Evolutionary conservation across 768 basidiomycete species (phyloP).

Genomic region (Hortiboletus flavorubellus): DNA sequence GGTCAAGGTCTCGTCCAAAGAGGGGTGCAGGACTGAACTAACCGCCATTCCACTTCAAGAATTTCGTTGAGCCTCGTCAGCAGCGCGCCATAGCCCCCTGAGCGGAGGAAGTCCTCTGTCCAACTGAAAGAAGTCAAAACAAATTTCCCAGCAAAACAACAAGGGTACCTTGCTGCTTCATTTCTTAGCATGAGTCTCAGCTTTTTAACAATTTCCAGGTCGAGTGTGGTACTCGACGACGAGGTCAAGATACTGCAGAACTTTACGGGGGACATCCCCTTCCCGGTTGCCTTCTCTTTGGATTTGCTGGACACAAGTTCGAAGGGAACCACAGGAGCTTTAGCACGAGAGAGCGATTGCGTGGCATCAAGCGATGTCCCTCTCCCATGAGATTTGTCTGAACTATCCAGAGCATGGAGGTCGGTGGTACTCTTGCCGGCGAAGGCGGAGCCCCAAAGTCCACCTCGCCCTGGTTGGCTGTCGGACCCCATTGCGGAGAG

Average conservation of each 20-base stretch:
- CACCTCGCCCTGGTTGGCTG: slow-evolving; percentile 19
- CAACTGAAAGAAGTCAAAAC: slow-evolving; percentile 49
- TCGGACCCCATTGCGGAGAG: slow-evolving; percentile 40
- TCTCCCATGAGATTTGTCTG: slow-evolving; percentile 46
- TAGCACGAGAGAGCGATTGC: slow-evolving; percentile 51
- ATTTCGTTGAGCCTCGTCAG: slow-evolving; percentile 86
- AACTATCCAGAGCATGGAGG: slow-evolving; percentile 23
- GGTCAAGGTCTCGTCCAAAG: slow-evolving; percentile 6
- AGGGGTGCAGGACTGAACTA: slow-evolving; percentile 23
- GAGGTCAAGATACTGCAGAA: slow-evolving; percentile 66
- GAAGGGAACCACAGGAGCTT: slow-evolving; percentile 41
- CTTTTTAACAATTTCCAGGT: slow-evolving; percentile 86
- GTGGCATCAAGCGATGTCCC: slow-evolving; percentile 59
- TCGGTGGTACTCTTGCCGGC: slow-evolving; percentile 32
- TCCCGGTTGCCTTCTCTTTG: slow-evolving; percentile 54
- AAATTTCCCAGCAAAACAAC: not conserved
- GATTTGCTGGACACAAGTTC: slow-evolving; percentile 36
- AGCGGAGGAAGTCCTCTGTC: slow-evolving; percentile 80
- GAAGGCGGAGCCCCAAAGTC: slow-evolving; percentile 23
- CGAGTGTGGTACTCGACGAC: slow-evolving; percentile 70
- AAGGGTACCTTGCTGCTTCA: slow-evolving; percentile 75
- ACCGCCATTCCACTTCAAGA: slow-evolving; percentile 97
- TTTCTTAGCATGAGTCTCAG: slow-evolving; percentile 83
- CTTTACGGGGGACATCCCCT: slow-evolving; percentile 58
- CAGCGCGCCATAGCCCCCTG: slow-evolving; percentile 84